Conservation (phyloP, 2,329 filamentous ascomycete genomes). For the Hypomyces rosellus region DNA sequence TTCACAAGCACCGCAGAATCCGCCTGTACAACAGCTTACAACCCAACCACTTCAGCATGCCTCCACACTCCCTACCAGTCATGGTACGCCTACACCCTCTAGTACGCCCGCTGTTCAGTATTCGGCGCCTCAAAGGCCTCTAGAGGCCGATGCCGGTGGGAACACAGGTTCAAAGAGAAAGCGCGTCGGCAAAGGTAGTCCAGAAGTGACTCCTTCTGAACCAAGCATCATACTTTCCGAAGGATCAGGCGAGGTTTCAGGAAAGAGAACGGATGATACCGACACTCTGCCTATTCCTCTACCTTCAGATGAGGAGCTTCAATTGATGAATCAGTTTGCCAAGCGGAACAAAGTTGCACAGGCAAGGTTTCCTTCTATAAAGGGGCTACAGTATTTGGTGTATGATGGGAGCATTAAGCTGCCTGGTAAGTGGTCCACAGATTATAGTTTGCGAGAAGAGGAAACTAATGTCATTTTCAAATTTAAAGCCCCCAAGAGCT, state of each 20-base stretch:
- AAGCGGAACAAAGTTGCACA: slow-evolving; percentile 33
- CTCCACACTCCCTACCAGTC: slow-evolving; percentile 1
- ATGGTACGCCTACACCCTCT: neutral
- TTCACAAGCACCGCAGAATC: slow-evolving; percentile 6
- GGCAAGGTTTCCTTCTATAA: slow-evolving; percentile 31
- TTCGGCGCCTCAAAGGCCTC: slow-evolving; percentile 17
- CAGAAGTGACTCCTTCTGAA: slow-evolving; percentile 23
- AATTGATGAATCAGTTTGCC: slow-evolving; percentile 31
- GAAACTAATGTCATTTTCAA: neutral
- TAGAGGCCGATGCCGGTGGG: slow-evolving; percentile 17
- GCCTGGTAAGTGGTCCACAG: slow-evolving; percentile 21
- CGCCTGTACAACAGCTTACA: slow-evolving; percentile 10
- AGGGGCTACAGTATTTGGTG: slow-evolving; percentile 32
- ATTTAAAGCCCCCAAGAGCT: slow-evolving; percentile 33
- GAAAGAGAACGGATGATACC: slow-evolving; percentile 30
- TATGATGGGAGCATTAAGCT: slow-evolving; percentile 35
- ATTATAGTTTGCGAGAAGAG: neutral
- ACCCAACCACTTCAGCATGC: slow-evolving; percentile 14
- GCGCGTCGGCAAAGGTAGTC: slow-evolving; percentile 22
- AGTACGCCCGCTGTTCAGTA: slow-evolving; percentile 13
- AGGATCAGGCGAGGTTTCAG: slow-evolving; percentile 21
- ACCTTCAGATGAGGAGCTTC: slow-evolving; percentile 28
- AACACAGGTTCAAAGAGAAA: slow-evolving; percentile 27
- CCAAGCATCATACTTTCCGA: slow-evolving; percentile 20
- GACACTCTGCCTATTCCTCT: slow-evolving; percentile 26